phyloP scores from a whole-genome alignment of 2,329 filamentous ascomycete genomes.

The Penicillium sp. region DNA sequence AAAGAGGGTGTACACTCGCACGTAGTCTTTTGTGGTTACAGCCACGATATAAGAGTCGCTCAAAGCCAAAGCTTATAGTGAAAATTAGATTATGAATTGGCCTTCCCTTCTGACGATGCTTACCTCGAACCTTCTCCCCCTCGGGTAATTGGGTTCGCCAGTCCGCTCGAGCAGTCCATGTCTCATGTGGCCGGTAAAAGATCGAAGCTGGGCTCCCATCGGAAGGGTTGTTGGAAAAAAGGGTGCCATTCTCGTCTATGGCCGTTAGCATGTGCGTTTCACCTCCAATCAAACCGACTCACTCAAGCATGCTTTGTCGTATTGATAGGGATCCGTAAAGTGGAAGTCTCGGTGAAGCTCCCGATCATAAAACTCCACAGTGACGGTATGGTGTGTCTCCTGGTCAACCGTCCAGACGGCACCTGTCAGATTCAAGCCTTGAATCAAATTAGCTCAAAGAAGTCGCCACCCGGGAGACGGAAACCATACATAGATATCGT shows the following conservation, averaged over 20 bases:
- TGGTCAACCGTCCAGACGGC: slow-evolving; percentile 97
- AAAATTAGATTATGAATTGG: slow-evolving; percentile 5
- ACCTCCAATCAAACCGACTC: slow-evolving; percentile 28
- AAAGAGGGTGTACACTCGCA: slow-evolving; percentile 87
- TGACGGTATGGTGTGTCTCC: slow-evolving; percentile 86
- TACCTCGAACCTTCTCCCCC: slow-evolving; percentile 69
- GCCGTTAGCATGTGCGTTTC: slow-evolving; percentile 17
- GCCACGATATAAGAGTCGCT: slow-evolving; percentile 88
- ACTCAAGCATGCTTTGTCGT: slow-evolving; percentile 90
- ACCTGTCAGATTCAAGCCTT: slow-evolving; percentile 74
- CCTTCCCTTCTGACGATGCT: slow-evolving; percentile 4
- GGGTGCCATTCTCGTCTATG: slow-evolving; percentile 65
- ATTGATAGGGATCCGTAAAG: slow-evolving; percentile 91
- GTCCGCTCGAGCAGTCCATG: slow-evolving; percentile 84
- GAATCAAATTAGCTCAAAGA: slow-evolving; percentile 22
- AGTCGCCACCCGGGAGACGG: neutral
- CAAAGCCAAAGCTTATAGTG: slow-evolving; percentile 65
- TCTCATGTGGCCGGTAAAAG: slow-evolving; percentile 97
- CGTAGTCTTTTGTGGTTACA: slow-evolving; percentile 78
- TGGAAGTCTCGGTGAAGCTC: slow-evolving; percentile 91
- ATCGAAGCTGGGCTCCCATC: slow-evolving; percentile 67
- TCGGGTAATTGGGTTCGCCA: slow-evolving; percentile 84
- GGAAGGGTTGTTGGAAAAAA: slow-evolving; percentile 74
- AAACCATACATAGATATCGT: slow-evolving; percentile 68
- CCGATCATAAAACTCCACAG: slow-evolving; percentile 95